Evolutionary conservation across 2,329 filamentous ascomycete genomes (phyloP).

Genomic region (Akanthomyces lecanii): DNA sequence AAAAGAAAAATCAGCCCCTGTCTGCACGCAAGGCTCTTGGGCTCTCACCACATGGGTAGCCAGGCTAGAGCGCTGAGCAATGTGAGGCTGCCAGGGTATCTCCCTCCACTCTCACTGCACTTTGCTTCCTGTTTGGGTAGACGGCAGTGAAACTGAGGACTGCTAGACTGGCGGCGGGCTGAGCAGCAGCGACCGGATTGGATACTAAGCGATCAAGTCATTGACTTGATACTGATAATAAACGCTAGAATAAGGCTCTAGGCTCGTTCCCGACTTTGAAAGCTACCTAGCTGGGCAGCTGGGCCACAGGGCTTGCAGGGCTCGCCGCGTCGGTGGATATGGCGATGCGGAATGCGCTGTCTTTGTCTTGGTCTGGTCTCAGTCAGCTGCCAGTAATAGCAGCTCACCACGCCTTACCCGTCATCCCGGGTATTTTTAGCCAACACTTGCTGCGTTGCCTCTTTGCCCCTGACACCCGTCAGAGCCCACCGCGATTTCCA

Average conservation of each 20-base stretch:
- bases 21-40: background rate
- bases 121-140: background rate
- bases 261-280: conserved; percentile 2
- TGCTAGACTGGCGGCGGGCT: background rate
- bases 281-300: background rate
- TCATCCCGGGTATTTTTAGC: background rate
- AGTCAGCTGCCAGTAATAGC: background rate
- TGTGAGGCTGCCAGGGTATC: background rate
- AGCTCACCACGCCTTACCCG: background rate
- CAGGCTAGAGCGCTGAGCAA: background rate
- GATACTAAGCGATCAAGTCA: background rate
- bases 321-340: background rate
- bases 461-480: background rate
- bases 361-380: background rate
- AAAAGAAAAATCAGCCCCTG: too few relatives aligned
- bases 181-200: background rate
- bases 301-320: background rate
- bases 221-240: background rate
- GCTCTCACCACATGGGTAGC: background rate
- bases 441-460: background rate
- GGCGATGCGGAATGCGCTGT: background rate
- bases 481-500: background rate
- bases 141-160: background rate
- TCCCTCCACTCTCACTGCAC: background rate
- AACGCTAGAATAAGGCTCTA: background rate